Percentiles rank a stretch among this genome's conserved stretches.
Conservation (phyloP, 2,329 filamentous ascomycete genomes). For the Hypoxylon sp. region DNA sequence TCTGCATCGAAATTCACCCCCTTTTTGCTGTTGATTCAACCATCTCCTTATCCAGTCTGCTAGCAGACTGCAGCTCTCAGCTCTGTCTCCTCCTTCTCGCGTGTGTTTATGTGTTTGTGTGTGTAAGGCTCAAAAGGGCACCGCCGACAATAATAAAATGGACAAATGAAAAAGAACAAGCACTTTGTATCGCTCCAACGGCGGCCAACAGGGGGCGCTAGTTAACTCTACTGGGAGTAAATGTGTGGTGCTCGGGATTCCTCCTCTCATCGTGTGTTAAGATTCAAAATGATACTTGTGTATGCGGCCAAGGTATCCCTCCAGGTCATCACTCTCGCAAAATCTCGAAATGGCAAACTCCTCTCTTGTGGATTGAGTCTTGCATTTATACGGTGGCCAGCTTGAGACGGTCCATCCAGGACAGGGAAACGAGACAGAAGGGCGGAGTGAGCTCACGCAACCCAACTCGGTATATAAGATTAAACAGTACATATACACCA, state of each 20-base stretch:
- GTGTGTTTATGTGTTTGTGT: too few species aligned
- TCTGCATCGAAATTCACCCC: background rate
- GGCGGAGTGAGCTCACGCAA: conserved; percentile 33
- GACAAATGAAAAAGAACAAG: conserved; percentile 42
- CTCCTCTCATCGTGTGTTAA: conserved; percentile 28
- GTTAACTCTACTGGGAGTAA: conserved; percentile 29
- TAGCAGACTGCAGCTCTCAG: conserved; percentile 34
- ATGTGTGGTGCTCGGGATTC: conserved; percentile 11
- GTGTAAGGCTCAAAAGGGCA: conserved; percentile 24
- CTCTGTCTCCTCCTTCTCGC: conserved; percentile 4
- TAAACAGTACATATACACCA: conserved; percentile 67
- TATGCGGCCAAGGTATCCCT: conserved; percentile 15
- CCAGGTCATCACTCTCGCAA: conserved; percentile 16
- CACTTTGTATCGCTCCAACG: conserved; percentile 32
- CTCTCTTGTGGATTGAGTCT: conserved; percentile 16
- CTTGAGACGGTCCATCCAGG: conserved; percentile 29
- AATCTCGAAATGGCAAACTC: conserved; percentile 24
- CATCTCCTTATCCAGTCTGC: conserved; percentile 32
- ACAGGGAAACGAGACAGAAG: conserved; percentile 25
- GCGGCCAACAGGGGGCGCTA: conserved; percentile 12
- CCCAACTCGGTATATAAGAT: conserved; percentile 60
- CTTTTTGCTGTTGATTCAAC: conserved; percentile 25
- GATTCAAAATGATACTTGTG: conserved; percentile 25
- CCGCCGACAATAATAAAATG: conserved; percentile 26
- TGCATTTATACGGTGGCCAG: conserved; percentile 27